Base-by-base conservation (phyloP, 768 basidiomycete species). In the Auricularia cornea region DNA sequence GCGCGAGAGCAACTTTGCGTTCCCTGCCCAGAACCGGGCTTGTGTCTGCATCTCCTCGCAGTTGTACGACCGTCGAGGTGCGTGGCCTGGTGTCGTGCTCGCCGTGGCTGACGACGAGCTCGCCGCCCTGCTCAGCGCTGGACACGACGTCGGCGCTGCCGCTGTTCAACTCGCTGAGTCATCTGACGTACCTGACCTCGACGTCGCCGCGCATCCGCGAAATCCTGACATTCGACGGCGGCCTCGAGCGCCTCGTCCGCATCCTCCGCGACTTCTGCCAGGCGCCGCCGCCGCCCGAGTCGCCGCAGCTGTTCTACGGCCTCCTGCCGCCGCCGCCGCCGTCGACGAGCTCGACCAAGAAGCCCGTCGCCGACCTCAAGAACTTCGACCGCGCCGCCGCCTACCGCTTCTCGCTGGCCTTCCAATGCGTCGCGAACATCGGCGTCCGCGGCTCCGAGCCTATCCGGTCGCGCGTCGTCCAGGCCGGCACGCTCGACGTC, bases 181-280 rank as follows among this genome's bases (percentile, higher is more conserved):
- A 97, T 77, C 88, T 98, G 62, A 90, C 91, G 59, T 95, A 97
- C 76, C 89, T 99, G 67, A 98, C 96, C 8, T 94, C 93, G 1
- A 98, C 97, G 5, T 97, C 95, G 0, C 95, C 97, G 2, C 87
- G 94, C 62, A 98, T 99, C 76, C 88, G 96, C 64, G 97, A 99
- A 77, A 98, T 97, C 69, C 91, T 99, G 84, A 96, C 94, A 31
- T 88, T 90, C 83, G 96, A 98, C 71, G 97, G 97, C 57, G 97
- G 97, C 1, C 85, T 99, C 20, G 97, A 99, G 72, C 88, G 96
- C 16, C 87, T 99, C 32, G 90, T 98, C 16, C 85, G 90, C 63
- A 92, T 99, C 66, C 81, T 96, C 11, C 90, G 90, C 70, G 91
- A 94, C 66, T 92, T 92, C 69, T 94, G 92, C 73, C 75, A 92